A percentile compares a stretch with the other conserved stretches of the same genome.
These are phyloP conservation scores for Sugiyamaella qingdaonensis DNA, from an alignment of 805 yeast genomes.

Conservation along the genomic window DNA sequence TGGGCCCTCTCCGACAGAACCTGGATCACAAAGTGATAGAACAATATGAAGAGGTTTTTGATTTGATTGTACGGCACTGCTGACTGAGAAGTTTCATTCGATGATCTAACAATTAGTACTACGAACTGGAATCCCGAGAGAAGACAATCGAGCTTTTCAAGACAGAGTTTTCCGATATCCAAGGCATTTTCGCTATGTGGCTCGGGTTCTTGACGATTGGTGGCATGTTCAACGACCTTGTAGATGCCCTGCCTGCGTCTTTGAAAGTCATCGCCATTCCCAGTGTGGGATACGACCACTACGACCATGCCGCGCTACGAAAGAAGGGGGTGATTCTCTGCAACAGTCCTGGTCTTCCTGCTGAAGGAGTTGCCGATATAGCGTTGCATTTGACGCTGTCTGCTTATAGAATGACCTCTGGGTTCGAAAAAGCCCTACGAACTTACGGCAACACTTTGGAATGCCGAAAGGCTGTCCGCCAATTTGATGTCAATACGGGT, in stretches of 20 bases:
- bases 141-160: slow-evolving; percentile 41
- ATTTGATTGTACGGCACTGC: neutral
- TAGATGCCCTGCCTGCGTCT: slow-evolving; percentile 44
- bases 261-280: slow-evolving; percentile 51
- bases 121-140: slow-evolving; percentile 26
- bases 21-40: neutral
- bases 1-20: neutral
- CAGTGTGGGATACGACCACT: slow-evolving; percentile 58
- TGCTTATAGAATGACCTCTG: slow-evolving; percentile 53
- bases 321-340: slow-evolving; percentile 49
- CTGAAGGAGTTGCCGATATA: slow-evolving; percentile 69
- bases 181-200: slow-evolving; percentile 55
- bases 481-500: slow-evolving; percentile 16
- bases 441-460: slow-evolving; percentile 42
- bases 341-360: slow-evolving; percentile 49
- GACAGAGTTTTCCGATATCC: slow-evolving; percentile 39
- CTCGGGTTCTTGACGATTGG: slow-evolving; percentile 38
- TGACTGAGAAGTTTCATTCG: neutral
- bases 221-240: slow-evolving; percentile 27
- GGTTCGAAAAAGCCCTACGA: slow-evolving; percentile 43
- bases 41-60: neutral
- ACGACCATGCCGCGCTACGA: slow-evolving; percentile 42
- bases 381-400: slow-evolving; percentile 57
- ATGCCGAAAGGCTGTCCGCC: slow-evolving; percentile 36
- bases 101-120: slow-evolving; percentile 4